Evolutionary conservation across 176 grass and related monocot species (phyloP).

Genomic region (Avena eriantha): DNA sequence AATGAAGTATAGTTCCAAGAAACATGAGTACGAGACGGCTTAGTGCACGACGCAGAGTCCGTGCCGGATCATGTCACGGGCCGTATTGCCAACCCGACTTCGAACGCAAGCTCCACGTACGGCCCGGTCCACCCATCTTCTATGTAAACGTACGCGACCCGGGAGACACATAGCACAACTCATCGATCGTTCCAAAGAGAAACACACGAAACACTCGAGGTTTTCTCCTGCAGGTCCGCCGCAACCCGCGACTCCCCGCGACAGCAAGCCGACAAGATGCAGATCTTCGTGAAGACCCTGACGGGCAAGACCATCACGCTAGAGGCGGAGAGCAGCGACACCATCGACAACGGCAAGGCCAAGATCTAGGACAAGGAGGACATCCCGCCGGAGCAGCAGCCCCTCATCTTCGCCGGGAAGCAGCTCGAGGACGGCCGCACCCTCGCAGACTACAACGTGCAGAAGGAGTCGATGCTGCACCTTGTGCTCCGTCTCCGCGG

Average conservation of each 20-base stretch:
- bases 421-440: conserved; percentile 81
- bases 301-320: conserved; percentile 70
- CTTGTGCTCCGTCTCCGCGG: conserved; percentile 75
- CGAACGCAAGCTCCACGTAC: neutral
- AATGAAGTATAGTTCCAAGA: too few relatives aligned
- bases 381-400: conserved; percentile 85
- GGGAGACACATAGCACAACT: neutral
- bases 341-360: conserved; percentile 66
- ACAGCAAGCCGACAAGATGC: conserved; percentile 37
- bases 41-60: neutral
- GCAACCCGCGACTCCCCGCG: neutral
- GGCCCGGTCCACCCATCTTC: neutral
- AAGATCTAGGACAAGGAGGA: conserved; percentile 49
- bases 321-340: conserved; percentile 71
- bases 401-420: conserved; percentile 88
- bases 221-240: neutral
- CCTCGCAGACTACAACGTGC: conserved; percentile 85
- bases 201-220: neutral
- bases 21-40: neutral
- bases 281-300: conserved; percentile 65
- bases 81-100: neutral
- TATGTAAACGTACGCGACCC: neutral
- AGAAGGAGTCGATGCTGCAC: conserved; percentile 80
- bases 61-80: neutral
- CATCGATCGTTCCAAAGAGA: neutral